Evolutionary conservation across 805 yeast species (phyloP), one percentile per base, ranked within the genome.

Genomic region (Metschnikowia cubensis): DNA sequence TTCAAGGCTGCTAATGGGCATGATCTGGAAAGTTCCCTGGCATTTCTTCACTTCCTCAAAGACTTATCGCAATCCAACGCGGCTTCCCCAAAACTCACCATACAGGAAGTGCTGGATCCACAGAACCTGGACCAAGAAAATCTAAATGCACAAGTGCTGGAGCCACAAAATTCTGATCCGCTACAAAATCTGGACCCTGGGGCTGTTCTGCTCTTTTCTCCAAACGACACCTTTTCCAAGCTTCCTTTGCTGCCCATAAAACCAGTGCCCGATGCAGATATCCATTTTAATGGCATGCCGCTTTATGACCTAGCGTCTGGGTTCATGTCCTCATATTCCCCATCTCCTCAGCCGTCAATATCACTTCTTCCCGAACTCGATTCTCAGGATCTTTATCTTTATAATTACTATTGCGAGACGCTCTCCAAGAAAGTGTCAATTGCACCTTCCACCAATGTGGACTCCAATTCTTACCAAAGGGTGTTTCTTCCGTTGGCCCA

Each of bases 401-500:
- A 77, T 59, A 75, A 75, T 44, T 79, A 79, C 59, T 80, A 78
- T 57, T 72, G 74, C 31, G 76, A 77, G 50, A 70, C 69, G 11
- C 57, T 80, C 36, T 68, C 78, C 13, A 59, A 60, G 6, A 67
- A 69, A 36, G 72, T 77, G 1, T 76, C 78, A 3, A 73, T 79
- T 34, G 79, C 82, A 1, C 82, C 83, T 1, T 51, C 49, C 17
- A 65, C 71, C 13, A 73, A 69, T 43, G 65, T 67, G 38, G 74
- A 69, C 31, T 77, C 80, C 29, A 80, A 80, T 54, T 73, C 76
- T 54, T 80, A 74, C 59, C 74, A 77, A 53, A 73, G 73, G 34
- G 77, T 81, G 17, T 79, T 80, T 55, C 57, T 80, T 41, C 85
- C 85, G 1, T 69, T 80, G 66, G 84, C 84, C 0, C 80, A 78